Percentiles rank a stretch among this genome's conserved stretches.
Conservation (phyloP, 257 asterid species). For the Solanum chilense region DNA sequence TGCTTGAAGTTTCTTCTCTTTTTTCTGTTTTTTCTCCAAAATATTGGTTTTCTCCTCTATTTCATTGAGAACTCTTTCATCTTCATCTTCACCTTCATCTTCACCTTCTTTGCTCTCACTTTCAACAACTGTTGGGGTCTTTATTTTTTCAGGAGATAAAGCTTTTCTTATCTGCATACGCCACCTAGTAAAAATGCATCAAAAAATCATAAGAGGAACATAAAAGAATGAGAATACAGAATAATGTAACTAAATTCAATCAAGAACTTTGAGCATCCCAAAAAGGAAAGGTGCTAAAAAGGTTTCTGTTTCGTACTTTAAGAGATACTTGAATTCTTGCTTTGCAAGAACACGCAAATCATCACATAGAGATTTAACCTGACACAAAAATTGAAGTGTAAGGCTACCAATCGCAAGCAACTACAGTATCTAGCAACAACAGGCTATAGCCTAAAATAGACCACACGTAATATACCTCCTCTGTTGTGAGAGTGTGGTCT, state of each 20-base stretch:
- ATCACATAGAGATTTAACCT: conserved; percentile 88
- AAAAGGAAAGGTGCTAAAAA: neutral
- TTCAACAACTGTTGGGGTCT: conserved; percentile 26
- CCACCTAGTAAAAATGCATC: conserved; percentile 43
- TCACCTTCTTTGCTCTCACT: conserved; percentile 28
- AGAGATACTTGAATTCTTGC: conserved; percentile 82
- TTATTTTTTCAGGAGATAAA: conserved; percentile 55
- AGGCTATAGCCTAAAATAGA: neutral
- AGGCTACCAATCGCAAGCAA: neutral
- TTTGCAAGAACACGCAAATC: conserved; percentile 81
- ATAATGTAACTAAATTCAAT: neutral
- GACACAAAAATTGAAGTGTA: neutral
- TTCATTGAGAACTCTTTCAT: conserved; percentile 60
- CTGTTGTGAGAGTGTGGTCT: conserved; percentile 67
- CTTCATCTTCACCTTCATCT: conserved; percentile 60
- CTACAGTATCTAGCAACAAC: neutral
- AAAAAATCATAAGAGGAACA: neutral
- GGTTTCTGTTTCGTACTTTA: conserved; percentile 44
- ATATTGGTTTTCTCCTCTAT: conserved; percentile 83
- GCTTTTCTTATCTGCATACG: conserved; percentile 75
- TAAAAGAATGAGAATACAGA: neutral
- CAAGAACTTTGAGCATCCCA: neutral
- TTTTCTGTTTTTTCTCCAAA: conserved; percentile 73
- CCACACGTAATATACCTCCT: conserved; percentile 42
- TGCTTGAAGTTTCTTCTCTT: conserved; percentile 49